phyloP scores from a whole-genome alignment of 208 protist genomes.

The Novymonas esmeraldas region DNA sequence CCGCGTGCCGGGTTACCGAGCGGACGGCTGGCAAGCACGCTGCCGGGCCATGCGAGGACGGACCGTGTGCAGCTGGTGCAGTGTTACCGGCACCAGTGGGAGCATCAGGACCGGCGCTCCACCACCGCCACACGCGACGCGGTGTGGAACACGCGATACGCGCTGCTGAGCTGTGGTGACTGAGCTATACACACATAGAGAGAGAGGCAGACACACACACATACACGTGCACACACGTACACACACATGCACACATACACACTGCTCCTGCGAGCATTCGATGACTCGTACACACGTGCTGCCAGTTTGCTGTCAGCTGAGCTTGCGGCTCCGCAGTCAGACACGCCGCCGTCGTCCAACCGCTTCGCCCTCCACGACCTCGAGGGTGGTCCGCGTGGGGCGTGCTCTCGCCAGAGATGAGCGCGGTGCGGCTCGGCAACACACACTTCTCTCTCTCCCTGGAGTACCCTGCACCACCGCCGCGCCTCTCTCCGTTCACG shows the following conservation, averaged over 20 bases:
- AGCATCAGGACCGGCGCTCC: constrained; percentile 24
- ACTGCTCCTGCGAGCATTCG: too few species aligned
- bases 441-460: too few species aligned
- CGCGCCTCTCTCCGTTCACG: too few species aligned
- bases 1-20: constrained; percentile 11
- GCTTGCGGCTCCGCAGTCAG: too few species aligned
- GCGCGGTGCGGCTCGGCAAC: too few species aligned
- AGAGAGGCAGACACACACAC: not conserved
- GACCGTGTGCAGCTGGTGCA: constrained; percentile 31
- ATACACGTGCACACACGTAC: not conserved
- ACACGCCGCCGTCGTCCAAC: too few species aligned
- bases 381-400: too few species aligned
- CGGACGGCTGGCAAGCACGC: constrained; percentile 21
- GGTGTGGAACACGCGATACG: constrained; percentile 33
- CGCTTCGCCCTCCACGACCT: too few species aligned
- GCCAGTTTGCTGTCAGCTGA: too few species aligned
- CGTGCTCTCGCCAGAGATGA: too few species aligned
- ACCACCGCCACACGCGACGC: constrained; percentile 17
- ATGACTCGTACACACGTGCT: too few species aligned
- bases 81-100: constrained; percentile 32
- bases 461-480: too few species aligned
- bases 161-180: constrained; percentile 22
- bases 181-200: not conserved
- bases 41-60: constrained; percentile 16
- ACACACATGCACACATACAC: not conserved